These are phyloP conservation scores for Irpex sp. DNA, from an alignment of 1,284 basidiomycete species.

Conservation along the genomic window DNA sequence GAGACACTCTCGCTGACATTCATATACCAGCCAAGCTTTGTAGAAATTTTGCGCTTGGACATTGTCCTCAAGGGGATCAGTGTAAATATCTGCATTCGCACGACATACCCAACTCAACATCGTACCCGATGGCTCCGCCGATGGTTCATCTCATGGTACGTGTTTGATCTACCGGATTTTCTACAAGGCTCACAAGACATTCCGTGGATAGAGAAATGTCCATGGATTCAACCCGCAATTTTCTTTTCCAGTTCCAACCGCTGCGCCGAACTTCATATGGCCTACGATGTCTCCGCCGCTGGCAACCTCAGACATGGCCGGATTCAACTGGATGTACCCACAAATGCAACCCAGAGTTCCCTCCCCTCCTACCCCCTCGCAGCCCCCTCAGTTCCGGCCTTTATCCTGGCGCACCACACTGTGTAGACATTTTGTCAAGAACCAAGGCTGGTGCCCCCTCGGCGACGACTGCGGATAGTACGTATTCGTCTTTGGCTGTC, in stretches of 20 bases:
- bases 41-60: slow-evolving; percentile 27
- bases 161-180: not conserved
- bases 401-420: slow-evolving; percentile 34
- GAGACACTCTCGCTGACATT: slow-evolving; percentile 1
- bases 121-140: slow-evolving; percentile 4
- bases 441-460: slow-evolving; percentile 41
- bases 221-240: slow-evolving; percentile 7
- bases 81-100: slow-evolving; percentile 28
- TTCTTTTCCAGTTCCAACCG: slow-evolving; percentile 8
- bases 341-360: not conserved
- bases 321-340: slow-evolving; percentile 1
- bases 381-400: slow-evolving; percentile 21
- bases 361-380: not conserved
- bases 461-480: slow-evolving; percentile 44
- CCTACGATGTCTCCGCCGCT: slow-evolving; percentile 1
- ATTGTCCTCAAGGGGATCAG: slow-evolving; percentile 28
- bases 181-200: not conserved
- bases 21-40: slow-evolving; percentile 25
- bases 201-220: not conserved
- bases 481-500: slow-evolving; percentile 16
- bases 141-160: slow-evolving; percentile 5
- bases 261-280: slow-evolving; percentile 3
- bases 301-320: not conserved
- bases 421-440: slow-evolving; percentile 40
- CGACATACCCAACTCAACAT: slow-evolving; percentile 8